Evolutionary conservation across 192 early-diverging fungal species (phyloP).

Genomic region (Lunasporangiospora selenospora): DNA sequence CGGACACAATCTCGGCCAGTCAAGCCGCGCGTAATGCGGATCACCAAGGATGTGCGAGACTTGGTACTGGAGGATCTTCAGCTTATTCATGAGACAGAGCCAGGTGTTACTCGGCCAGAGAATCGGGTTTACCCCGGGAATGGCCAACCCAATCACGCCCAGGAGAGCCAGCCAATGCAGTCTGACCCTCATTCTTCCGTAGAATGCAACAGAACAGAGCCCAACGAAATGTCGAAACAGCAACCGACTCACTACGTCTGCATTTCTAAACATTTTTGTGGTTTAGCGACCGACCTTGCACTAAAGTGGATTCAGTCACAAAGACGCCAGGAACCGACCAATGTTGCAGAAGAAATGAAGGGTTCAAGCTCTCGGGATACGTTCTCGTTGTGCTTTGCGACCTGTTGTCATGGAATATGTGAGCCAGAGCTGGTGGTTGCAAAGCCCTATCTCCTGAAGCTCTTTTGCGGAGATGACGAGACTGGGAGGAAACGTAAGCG

Average conservation of each 20-base stretch:
- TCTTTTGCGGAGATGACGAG: slow-evolving; percentile 2
- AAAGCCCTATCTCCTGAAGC: slow-evolving; percentile 23
- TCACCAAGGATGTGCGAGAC: slow-evolving; percentile 38
- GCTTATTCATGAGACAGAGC: slow-evolving; percentile 31
- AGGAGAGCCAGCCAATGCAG: too few relatives aligned
- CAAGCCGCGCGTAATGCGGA: slow-evolving; percentile 33
- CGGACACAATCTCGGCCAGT: slow-evolving; percentile 36
- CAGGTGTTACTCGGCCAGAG: slow-evolving; percentile 22
- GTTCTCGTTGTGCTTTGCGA: slow-evolving; percentile 44
- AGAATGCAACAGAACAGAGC: too few relatives aligned
- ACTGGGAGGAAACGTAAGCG: slow-evolving; percentile 35
- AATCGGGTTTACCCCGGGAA: too few relatives aligned
- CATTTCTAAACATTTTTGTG: slow-evolving; percentile 47
- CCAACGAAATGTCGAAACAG: slow-evolving; percentile 4
- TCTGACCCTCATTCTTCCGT: too few relatives aligned
- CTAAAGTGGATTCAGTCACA: slow-evolving; percentile 27
- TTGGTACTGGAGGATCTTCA: slow-evolving; percentile 22
- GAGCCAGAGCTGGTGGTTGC: slow-evolving; percentile 30
- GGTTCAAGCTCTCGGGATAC: background rate
- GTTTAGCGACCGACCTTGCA: slow-evolving; percentile 33
- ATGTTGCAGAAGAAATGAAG: too few relatives aligned
- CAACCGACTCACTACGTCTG: slow-evolving; percentile 33
- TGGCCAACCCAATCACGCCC: too few relatives aligned
- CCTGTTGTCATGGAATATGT: slow-evolving; percentile 45
- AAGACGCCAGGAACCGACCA: background rate